phyloP scores from a whole-genome alignment of 2,329 filamentous ascomycete species.

The Penicillium thymicola region DNA sequence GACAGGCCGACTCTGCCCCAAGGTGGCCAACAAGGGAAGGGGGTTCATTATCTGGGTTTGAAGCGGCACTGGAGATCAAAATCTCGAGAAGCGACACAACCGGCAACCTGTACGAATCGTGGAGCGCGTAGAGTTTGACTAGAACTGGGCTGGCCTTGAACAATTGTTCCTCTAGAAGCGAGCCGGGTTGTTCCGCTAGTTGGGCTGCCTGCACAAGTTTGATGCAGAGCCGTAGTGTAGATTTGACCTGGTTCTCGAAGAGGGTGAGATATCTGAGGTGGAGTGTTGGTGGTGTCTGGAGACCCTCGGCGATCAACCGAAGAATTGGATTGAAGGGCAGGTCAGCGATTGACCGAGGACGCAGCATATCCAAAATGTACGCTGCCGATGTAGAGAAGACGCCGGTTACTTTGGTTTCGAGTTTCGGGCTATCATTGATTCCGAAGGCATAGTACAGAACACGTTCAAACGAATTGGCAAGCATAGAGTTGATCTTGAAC shows the following conservation, averaged over 20 bases:
- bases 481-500: constrained; percentile 63
- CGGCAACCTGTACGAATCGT: constrained; percentile 63
- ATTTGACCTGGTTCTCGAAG: constrained; percentile 60
- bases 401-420: constrained; percentile 53
- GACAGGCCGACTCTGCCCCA: constrained; percentile 75
- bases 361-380: constrained; percentile 73
- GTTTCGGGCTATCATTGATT: constrained; percentile 59
- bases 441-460: constrained; percentile 71
- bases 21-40: constrained; percentile 92
- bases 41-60: constrained; percentile 64
- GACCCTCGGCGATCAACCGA: constrained; percentile 62
- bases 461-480: constrained; percentile 68
- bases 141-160: constrained; percentile 77
- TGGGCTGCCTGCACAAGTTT: constrained; percentile 68
- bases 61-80: constrained; percentile 67
- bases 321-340: constrained; percentile 75
- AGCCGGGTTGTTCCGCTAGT: constrained; percentile 60
- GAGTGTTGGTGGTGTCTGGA: constrained; percentile 60
- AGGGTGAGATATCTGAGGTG: constrained; percentile 55
- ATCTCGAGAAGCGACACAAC: constrained; percentile 69
- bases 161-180: constrained; percentile 69
- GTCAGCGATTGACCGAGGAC: constrained; percentile 66
- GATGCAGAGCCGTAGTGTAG: constrained; percentile 64
- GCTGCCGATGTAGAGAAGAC: constrained; percentile 69
- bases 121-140: constrained; percentile 70